These are phyloP conservation scores for Polygonum aviculare DNA, from an alignment of 148 eudicot species.

Conservation along the genomic window DNA sequence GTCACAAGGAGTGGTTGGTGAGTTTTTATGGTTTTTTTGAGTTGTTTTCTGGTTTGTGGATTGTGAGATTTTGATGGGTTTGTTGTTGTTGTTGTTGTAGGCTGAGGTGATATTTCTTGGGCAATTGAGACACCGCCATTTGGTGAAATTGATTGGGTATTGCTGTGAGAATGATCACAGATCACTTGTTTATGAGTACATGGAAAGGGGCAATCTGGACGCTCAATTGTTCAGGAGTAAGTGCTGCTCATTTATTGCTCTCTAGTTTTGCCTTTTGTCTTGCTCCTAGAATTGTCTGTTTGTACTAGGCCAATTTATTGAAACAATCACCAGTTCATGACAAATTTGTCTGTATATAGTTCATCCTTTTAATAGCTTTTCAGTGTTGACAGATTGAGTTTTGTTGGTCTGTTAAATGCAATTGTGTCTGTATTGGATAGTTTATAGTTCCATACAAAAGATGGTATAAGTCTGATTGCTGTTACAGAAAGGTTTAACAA, in stretches of 20 bases:
- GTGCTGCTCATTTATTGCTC: not conserved
- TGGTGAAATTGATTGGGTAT: slow-evolving; percentile 80
- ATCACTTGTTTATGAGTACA: slow-evolving; percentile 75
- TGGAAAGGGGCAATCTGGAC: slow-evolving; percentile 69
- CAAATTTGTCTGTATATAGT: not conserved
- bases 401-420: not conserved
- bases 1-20: slow-evolving; percentile 91
- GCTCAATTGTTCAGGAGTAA: slow-evolving; percentile 69
- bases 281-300: not conserved
- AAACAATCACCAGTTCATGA: not conserved
- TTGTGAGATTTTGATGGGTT: not conserved
- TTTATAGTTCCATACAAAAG: not conserved
- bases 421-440: too few relatives aligned
- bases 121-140: slow-evolving; percentile 73
- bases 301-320: too few relatives aligned
- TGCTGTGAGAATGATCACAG: slow-evolving; percentile 82
- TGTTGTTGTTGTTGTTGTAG: slow-evolving; percentile 21
- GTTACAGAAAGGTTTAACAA: not conserved
- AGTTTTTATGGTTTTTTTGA: slow-evolving; percentile 14
- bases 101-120: slow-evolving; percentile 79
- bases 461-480: not conserved
- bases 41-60: not conserved
- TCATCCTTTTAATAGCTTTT: not conserved
- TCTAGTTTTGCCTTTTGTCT: not conserved
- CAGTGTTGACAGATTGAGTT: not conserved